A percentile compares a stretch with the other conserved stretches of the same genome.
phyloP scores from a whole-genome alignment of 192 early-diverging fungal genomes.

The Jimgerdemannia flammicorona region DNA sequence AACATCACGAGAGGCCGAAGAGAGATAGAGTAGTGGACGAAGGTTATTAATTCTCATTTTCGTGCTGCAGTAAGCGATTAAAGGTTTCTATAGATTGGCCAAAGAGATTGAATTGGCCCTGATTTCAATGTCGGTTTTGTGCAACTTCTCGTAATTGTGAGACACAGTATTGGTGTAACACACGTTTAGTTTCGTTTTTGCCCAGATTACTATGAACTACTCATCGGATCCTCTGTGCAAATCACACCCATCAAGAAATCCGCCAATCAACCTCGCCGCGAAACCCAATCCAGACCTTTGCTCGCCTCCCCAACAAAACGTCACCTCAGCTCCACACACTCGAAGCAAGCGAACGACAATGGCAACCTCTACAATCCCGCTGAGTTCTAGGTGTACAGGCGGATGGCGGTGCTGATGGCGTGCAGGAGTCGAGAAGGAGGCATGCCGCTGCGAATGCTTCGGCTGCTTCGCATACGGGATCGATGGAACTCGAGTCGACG shows the following conservation, averaged over 20 bases:
- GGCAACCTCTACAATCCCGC: background rate
- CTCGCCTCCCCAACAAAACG: no score
- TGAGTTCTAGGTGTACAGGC: background rate
- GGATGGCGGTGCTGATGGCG: background rate
- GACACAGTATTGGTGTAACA: no score
- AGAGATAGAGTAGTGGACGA: constrained; percentile 47
- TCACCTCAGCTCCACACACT: constrained; percentile 9
- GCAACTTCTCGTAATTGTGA: no score
- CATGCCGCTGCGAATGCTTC: constrained; percentile 14
- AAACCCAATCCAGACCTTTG: constrained; percentile 11
- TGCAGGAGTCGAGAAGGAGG: constrained; percentile 3
- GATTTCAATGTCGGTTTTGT: background rate
- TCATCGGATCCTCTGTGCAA: no score
- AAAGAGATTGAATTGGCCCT: no score
- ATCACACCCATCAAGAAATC: no score
- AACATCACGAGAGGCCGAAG: constrained; percentile 55
- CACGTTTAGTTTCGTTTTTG: background rate
- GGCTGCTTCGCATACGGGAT: background rate
- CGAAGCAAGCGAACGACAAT: background rate
- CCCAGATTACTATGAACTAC: no score
- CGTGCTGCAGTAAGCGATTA: constrained; percentile 60
- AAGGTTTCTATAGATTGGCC: background rate
- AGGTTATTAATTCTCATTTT: constrained; percentile 61
- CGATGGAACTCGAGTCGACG: no score
- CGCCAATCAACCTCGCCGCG: constrained; percentile 3